A percentile compares a stretch with the other conserved stretches of the same genome.
Evolutionary conservation across 2,329 filamentous ascomycete species (phyloP).

Genomic region (Ophiostoma himal-ulmi): DNA sequence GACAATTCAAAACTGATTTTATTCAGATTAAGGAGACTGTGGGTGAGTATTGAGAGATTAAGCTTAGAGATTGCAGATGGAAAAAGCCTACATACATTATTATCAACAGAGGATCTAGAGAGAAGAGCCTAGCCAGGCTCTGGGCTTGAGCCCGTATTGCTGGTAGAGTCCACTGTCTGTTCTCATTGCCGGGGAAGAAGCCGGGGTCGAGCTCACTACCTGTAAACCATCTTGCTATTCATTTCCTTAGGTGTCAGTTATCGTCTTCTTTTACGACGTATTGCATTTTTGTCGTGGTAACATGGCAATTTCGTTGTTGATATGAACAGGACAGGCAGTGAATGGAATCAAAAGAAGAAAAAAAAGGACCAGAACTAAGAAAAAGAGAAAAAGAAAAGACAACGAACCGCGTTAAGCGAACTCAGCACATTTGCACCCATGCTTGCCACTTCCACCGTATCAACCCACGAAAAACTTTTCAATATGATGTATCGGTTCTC

Average conservation of each 20-base stretch:
- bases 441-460: neutral
- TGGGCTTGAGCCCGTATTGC: neutral
- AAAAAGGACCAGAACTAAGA: neutral
- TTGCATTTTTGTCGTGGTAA: neutral
- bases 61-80: conserved; percentile 1
- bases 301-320: neutral
- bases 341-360: neutral
- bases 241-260: neutral
- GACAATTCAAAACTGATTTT: neutral
- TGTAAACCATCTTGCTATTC: neutral
- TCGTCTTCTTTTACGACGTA: neutral
- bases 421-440: conserved; percentile 3
- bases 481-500: conserved; percentile 6
- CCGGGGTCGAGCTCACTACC: neutral
- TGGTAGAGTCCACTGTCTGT: conserved; percentile 12
- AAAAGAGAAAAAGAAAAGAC: neutral
- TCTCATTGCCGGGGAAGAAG: conserved; percentile 13
- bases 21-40: conserved; percentile 8
- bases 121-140: neutral
- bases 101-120: neutral
- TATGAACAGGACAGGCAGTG: neutral
- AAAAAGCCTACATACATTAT: neutral
- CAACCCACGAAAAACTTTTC: neutral
- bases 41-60: neutral
- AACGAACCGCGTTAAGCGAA: conserved; percentile 6